Evolutionary conservation across 495 filamentous ascomycete genomes (phyloP).

Genomic region (Penicillium crystallinum): DNA sequence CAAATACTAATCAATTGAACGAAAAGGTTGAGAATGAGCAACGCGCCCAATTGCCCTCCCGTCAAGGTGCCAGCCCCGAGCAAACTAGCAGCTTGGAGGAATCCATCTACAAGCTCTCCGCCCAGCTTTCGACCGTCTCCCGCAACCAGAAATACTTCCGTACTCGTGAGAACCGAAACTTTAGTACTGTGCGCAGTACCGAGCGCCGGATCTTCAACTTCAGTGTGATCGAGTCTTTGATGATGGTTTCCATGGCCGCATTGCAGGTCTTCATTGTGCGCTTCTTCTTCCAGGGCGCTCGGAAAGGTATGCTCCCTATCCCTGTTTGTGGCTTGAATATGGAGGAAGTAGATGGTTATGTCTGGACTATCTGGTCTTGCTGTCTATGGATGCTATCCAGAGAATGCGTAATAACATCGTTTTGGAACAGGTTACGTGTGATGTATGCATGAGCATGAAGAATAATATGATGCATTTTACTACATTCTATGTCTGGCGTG

Average conservation of each 20-base stretch:
- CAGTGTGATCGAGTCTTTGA: slow-evolving; percentile 80
- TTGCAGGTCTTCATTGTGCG: slow-evolving; percentile 96
- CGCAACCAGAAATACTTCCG: slow-evolving; percentile 99
- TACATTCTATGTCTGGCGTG: slow-evolving; percentile 17
- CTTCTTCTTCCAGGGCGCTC: slow-evolving; percentile 95
- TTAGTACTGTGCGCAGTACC: slow-evolving; percentile 94
- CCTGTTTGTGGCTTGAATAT: background rate
- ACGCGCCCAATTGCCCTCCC: slow-evolving; percentile 74
- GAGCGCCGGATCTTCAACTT: slow-evolving; percentile 96
- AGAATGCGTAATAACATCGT: background rate
- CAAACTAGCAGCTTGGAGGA: slow-evolving; percentile 90
- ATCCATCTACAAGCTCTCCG: slow-evolving; percentile 90
- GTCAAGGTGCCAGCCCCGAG: slow-evolving; percentile 86
- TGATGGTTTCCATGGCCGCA: slow-evolving; percentile 95
- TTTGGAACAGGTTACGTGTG: slow-evolving; percentile 34
- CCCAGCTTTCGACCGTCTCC: slow-evolving; percentile 90
- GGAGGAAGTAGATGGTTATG: background rate
- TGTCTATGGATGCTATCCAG: background rate
- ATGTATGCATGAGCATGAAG: slow-evolving; percentile 39
- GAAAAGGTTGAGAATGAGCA: slow-evolving; percentile 81
- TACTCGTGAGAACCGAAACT: slow-evolving; percentile 97
- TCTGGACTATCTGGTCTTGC: background rate
- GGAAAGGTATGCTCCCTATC: slow-evolving; percentile 53
- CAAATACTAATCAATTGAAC: slow-evolving; percentile 9
- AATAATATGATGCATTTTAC: slow-evolving; percentile 30